These are phyloP conservation scores for Phytopythium chamaehyphon DNA, from an alignment of 352 stramenopile genomes.

Conservation along the genomic window DNA sequence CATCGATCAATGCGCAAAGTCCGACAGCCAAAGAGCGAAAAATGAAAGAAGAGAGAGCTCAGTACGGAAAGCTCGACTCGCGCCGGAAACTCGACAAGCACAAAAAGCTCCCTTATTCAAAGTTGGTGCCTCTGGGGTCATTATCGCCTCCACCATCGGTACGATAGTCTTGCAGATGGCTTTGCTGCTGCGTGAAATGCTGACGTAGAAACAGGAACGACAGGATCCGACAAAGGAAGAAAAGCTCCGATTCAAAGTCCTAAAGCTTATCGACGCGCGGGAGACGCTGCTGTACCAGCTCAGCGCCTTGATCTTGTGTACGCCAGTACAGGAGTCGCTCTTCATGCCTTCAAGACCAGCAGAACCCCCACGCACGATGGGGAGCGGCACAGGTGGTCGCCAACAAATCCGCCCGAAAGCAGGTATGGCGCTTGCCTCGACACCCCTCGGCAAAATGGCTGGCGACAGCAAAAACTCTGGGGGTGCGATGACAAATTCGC, in stretches of 20 bases:
- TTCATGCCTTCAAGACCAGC: conserved; percentile 47
- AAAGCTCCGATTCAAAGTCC: conserved; percentile 63
- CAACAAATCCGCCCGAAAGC: conserved; percentile 40
- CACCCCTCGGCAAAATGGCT: conserved; percentile 14
- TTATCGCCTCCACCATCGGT: conserved; percentile 29
- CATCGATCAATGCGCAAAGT: conserved; percentile 16
- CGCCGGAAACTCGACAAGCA: conserved; percentile 11
- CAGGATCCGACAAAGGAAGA: conserved; percentile 47
- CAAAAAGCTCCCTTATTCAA: conserved; percentile 22
- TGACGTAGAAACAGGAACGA: conserved; percentile 14
- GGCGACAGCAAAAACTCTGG: neutral
- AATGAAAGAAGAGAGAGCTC: conserved; percentile 44
- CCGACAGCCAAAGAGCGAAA: conserved; percentile 38
- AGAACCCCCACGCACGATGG: conserved; percentile 16
- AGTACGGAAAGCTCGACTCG: conserved; percentile 41
- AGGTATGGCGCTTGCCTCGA: conserved; percentile 34
- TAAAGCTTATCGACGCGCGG: conserved; percentile 59
- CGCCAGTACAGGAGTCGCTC: conserved; percentile 48
- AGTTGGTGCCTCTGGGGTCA: conserved; percentile 32
- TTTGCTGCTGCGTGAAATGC: neutral
- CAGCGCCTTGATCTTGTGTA: conserved; percentile 66
- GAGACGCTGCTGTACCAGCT: conserved; percentile 71
- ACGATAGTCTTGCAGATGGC: neutral
- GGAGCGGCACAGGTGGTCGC: conserved; percentile 8
- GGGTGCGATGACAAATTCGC: conserved; percentile 53